A percentile compares a stretch with the other conserved stretches of the same genome.
Evolutionary conservation across 306 rosid species (phyloP).

Genomic region (Acmispon strigosus): DNA sequence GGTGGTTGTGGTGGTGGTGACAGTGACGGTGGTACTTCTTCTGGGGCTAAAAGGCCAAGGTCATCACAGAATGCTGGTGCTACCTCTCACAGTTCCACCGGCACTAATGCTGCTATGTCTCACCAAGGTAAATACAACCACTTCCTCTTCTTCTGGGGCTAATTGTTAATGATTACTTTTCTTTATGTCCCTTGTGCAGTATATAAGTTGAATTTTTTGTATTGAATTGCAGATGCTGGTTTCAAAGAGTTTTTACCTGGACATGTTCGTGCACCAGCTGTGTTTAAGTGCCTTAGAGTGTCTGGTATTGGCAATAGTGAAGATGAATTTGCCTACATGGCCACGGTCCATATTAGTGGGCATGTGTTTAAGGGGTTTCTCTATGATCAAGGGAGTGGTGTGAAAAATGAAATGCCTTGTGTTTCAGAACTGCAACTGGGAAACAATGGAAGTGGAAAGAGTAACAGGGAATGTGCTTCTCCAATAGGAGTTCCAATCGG

Average conservation of each 20-base stretch:
- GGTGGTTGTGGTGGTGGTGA: constrained; percentile 13
- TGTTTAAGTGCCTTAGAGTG: constrained; percentile 75
- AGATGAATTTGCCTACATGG: constrained; percentile 63
- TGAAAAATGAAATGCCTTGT: constrained; percentile 32
- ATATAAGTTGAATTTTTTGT: neutral
- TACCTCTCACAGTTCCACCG: constrained; percentile 49
- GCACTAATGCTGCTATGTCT: constrained; percentile 43
- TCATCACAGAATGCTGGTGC: constrained; percentile 35
- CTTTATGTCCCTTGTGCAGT: too few species aligned
- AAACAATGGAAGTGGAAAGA: constrained; percentile 44
- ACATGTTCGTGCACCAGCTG: constrained; percentile 62
- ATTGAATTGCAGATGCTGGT: constrained; percentile 45
- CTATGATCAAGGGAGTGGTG: constrained; percentile 70
- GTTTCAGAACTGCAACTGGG: constrained; percentile 53
- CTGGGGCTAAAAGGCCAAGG: constrained; percentile 53
- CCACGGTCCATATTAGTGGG: constrained; percentile 70
- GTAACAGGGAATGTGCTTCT: constrained; percentile 41
- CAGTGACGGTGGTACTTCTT: constrained; percentile 29
- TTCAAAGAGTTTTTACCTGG: constrained; percentile 57
- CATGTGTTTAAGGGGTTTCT: constrained; percentile 79
- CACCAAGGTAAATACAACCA: constrained; percentile 40
- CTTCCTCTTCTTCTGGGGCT: too few species aligned
- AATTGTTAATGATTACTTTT: too few species aligned
- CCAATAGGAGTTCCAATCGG: constrained; percentile 33
- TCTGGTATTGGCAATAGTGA: constrained; percentile 61